phyloP scores from a whole-genome alignment of 176 grass and related monocot species.

The Triticum timopheevii region DNA sequence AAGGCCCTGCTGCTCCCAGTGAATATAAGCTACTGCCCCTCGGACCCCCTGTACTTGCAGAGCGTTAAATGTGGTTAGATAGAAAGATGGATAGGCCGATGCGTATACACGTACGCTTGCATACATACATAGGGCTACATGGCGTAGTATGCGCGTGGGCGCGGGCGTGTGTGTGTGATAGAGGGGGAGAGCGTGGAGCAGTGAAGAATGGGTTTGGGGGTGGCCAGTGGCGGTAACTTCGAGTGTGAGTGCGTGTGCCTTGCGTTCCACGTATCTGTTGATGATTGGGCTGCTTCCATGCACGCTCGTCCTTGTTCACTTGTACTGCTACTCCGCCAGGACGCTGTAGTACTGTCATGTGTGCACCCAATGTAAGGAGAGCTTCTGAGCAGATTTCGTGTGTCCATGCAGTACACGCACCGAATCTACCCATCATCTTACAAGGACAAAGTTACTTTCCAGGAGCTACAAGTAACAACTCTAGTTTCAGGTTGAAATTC shows the following conservation, averaged over 20 bases:
- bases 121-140: neutral
- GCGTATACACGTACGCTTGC: too few relatives aligned
- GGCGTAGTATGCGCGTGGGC: neutral
- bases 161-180: neutral
- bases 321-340: neutral
- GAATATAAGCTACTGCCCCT: conserved; percentile 50
- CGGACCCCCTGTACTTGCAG: conserved; percentile 14
- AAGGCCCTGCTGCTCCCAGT: conserved; percentile 22
- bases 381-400: neutral
- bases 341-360: neutral
- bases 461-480: neutral
- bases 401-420: neutral
- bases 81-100: neutral
- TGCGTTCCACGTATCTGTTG: conserved; percentile 34
- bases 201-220: neutral
- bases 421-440: neutral
- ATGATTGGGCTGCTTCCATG: neutral
- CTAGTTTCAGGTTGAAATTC: neutral
- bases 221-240: conserved; percentile 16
- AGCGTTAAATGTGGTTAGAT: conserved; percentile 44
- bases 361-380: neutral
- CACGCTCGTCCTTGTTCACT: neutral
- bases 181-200: neutral
- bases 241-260: conserved; percentile 33
- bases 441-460: neutral